phyloP scores from a whole-genome alignment of 2,329 filamentous ascomycete species.

The Teratosphaeria pseudoeucalypti region DNA sequence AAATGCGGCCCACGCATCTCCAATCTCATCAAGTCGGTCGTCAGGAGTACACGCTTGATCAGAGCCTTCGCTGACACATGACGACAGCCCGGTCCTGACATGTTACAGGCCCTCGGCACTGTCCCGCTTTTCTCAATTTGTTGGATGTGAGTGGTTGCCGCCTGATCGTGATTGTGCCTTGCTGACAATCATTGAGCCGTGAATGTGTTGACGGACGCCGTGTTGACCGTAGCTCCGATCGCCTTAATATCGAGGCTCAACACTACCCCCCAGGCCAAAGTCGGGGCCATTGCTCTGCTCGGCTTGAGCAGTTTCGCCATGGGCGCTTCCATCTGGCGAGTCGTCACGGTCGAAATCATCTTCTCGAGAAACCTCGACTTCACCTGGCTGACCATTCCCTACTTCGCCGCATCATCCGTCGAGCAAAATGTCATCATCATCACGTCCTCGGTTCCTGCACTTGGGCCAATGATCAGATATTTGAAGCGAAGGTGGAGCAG shows the following conservation, averaged over 20 bases:
- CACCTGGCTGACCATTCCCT: background rate
- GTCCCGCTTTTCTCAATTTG: background rate
- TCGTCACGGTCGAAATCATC: background rate
- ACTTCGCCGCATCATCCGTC: background rate
- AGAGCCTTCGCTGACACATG: background rate
- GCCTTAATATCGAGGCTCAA: background rate
- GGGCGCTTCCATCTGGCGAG: background rate
- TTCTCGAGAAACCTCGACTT: background rate
- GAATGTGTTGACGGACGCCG: background rate
- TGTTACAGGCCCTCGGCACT: background rate
- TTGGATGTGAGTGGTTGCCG: background rate
- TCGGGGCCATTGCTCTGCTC: background rate
- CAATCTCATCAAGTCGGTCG: background rate
- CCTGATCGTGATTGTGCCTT: background rate
- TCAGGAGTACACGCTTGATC: background rate
- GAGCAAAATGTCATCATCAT: background rate
- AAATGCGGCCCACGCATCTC: background rate
- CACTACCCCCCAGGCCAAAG: background rate
- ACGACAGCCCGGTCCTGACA: background rate
- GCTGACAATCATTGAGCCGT: background rate
- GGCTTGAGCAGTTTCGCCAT: background rate
- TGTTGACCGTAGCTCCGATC: background rate
- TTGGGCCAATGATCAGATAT: background rate
- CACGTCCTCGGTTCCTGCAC: background rate
- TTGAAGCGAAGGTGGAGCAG: background rate